A percentile compares a stretch with the other conserved stretches of the same genome.
These are phyloP conservation scores for Coemansia sp. DNA, from an alignment of 192 early-diverging fungal species.

Conservation along the genomic window DNA sequence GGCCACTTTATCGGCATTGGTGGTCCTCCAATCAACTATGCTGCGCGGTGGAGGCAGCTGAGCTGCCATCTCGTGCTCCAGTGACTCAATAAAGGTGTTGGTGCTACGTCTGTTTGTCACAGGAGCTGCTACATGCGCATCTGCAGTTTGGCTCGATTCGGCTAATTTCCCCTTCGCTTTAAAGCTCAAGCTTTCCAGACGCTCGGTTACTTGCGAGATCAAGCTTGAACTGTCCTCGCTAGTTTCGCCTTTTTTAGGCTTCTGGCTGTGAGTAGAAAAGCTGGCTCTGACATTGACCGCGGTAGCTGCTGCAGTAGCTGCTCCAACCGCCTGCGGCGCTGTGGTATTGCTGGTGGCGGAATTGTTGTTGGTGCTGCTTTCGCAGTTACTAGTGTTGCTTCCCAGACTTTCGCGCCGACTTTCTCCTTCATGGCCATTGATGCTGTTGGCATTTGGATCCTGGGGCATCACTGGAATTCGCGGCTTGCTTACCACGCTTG, in stretches of 20 bases:
- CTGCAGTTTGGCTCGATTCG: constrained; percentile 10
- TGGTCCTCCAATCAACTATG: constrained; percentile 46
- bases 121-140: background rate
- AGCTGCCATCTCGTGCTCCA: constrained; percentile 18
- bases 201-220: constrained; percentile 47
- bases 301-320: constrained; percentile 10
- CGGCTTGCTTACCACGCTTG: constrained; percentile 14
- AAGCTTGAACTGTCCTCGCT: constrained; percentile 38
- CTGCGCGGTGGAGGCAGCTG: constrained; percentile 42
- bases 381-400: constrained; percentile 32
- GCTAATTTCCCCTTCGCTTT: constrained; percentile 7
- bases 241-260: background rate
- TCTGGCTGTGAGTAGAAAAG: constrained; percentile 19
- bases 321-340: constrained; percentile 6
- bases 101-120: background rate
- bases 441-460: background rate
- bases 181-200: constrained; percentile 32
- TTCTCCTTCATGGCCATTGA: background rate
- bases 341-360: constrained; percentile 22
- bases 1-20: constrained; percentile 45
- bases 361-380: constrained; percentile 27
- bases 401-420: constrained; percentile 36
- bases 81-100: constrained; percentile 12
- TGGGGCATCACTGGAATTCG: background rate
- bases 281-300: constrained; percentile 36